Evolutionary conservation across 768 basidiomycete genomes (phyloP).

Genomic region (Panellus pusillus): DNA sequence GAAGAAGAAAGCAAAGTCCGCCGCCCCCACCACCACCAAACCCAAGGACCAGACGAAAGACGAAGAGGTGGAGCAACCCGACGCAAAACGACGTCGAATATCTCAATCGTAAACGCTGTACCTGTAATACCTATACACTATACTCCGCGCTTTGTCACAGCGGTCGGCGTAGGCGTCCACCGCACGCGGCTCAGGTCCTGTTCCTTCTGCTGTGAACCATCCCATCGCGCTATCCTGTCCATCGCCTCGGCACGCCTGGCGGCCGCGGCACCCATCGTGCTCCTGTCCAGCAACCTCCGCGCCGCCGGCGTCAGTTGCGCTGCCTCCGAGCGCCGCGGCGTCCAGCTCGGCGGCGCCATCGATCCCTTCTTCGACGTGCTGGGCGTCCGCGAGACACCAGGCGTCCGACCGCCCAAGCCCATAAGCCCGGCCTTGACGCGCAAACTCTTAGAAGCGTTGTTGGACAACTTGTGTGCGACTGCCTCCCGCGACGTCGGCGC

Average conservation of each 20-base stretch:
- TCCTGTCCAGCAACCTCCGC: conserved; percentile 69
- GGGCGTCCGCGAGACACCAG: conserved; percentile 39
- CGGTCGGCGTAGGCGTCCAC: conserved; percentile 77
- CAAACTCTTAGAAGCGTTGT: conserved; percentile 77
- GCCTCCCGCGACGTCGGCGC: conserved; percentile 78
- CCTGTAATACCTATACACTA: conserved; percentile 7
- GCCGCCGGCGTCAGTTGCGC: conserved; percentile 85
- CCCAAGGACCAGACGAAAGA: conserved; percentile 13
- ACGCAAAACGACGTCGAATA: conserved; percentile 62
- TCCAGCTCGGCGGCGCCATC: conserved; percentile 84
- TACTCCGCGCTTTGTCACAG: conserved; percentile 34
- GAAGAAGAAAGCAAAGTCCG: conserved; percentile 67
- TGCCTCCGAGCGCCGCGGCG: conserved; percentile 72
- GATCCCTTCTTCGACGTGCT: conserved; percentile 39
- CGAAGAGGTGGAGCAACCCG: conserved; percentile 34
- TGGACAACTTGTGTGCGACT: conserved; percentile 79
- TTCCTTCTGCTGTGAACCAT: conserved; percentile 47
- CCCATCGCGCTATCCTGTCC: conserved; percentile 60
- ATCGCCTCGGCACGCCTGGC: conserved; percentile 67
- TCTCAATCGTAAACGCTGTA: conserved; percentile 28
- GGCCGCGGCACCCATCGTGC: conserved; percentile 64
- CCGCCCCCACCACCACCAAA: conserved; percentile 22
- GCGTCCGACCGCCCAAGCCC: conserved; percentile 39
- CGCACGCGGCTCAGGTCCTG: conserved; percentile 64
- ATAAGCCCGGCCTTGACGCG: conserved; percentile 72